phyloP scores from a whole-genome alignment of 805 yeast genomes.

The Suhomyces kilbournensis region DNA sequence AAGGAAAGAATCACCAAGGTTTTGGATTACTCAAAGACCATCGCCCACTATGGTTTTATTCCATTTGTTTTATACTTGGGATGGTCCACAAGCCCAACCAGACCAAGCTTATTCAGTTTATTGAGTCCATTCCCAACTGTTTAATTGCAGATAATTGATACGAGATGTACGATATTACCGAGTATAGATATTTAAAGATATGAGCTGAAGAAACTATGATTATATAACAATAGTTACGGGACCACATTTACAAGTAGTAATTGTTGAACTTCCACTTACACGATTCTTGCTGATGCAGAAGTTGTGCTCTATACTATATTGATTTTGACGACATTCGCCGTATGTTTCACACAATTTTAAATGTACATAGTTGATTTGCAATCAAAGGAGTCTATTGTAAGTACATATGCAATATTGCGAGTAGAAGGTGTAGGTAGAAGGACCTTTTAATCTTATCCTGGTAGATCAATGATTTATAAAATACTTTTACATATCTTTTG shows the following conservation, averaged over 20 bases:
- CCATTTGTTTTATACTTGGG: slow-evolving; percentile 91
- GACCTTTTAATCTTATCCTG: not conserved
- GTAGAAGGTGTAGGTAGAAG: not conserved
- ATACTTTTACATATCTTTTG: not conserved
- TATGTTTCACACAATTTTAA: not conserved
- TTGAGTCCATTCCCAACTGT: slow-evolving; percentile 80
- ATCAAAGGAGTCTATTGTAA: not conserved
- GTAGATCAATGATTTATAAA: not conserved
- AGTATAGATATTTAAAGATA: not conserved
- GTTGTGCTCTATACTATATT: not conserved
- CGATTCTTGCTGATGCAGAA: not conserved
- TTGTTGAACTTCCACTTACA: not conserved
- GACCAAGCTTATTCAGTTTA: slow-evolving; percentile 75
- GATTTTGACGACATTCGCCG: not conserved
- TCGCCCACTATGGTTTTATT: slow-evolving; percentile 95
- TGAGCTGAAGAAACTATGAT: not conserved
- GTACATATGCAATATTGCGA: not conserved
- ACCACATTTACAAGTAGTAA: not conserved
- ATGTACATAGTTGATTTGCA: not conserved
- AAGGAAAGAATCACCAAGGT: slow-evolving; percentile 86
- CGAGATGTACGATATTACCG: not conserved
- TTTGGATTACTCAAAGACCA: slow-evolving; percentile 77
- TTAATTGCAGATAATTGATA: slow-evolving; percentile 25
- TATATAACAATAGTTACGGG: not conserved
- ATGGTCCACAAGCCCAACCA: slow-evolving; percentile 66